Base-by-base conservation (phyloP, 768 basidiomycete species). In the Rhizopogon vinicolor region DNA sequence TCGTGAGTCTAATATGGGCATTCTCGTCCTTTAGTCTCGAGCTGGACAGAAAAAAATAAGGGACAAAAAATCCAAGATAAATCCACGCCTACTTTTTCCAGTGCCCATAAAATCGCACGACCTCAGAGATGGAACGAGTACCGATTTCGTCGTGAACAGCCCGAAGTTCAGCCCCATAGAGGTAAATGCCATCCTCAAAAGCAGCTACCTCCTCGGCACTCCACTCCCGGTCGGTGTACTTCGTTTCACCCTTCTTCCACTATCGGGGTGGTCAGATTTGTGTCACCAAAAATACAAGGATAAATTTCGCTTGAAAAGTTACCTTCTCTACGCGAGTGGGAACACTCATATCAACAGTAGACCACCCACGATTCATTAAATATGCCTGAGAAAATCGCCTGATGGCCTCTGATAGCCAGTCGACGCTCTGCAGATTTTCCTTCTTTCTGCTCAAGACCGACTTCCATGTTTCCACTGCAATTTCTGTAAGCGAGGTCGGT, bases 61-160 rank as follows among this genome's bases (percentile, higher is more conserved):
- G 52, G 52, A 55, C 14, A 45, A 52, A 43, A 56, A 18, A 28
- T 43, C 50, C 58, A 28, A 54, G 7, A 35, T 44, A 25, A 58
- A 44, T 18, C 6, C 13, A 54, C 18, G 60, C 71, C 40, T 63
- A 91, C 91, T 81, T 89, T 75, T 93, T 93, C 91, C 91, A 93
- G 57, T 82, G 85, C 3, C 85, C 87, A 62, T 90, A 93, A 70
- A 85, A 92, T 16, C 90, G 82, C 29, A 93, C 91, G 6, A 92
- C 82, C 63, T 93, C 92, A 29, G 81, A 75, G 64, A 91, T 79
- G 0, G 84, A 75, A 54, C 91, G 76, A 3, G 84, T 81, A 22
- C 77, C 78, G 42, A 93, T 78, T 64, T 91, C 89, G 29, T 90
- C 87, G 49, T 85, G 76, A 25, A 92, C 87, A 5, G 82, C 80